phyloP scores from a whole-genome alignment of 2,329 filamentous ascomycete genomes.

The Lithohypha guttulata region DNA sequence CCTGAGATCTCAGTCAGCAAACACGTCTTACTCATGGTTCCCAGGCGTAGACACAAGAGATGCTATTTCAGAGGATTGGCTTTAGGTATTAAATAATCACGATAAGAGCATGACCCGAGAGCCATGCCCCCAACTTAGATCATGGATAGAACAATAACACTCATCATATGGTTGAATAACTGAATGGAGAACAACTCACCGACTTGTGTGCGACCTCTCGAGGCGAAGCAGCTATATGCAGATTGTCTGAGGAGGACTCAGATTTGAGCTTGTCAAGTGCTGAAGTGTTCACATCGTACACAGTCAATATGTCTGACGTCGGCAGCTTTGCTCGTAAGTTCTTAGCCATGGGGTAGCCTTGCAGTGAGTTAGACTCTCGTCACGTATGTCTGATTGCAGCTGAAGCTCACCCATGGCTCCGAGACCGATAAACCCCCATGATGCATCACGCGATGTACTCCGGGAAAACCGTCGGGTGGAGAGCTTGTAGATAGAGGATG shows the following conservation, averaged over 20 bases:
- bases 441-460: conserved; percentile 35
- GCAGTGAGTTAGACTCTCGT: conserved; percentile 9
- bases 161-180: conserved; percentile 35
- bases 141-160: conserved; percentile 49
- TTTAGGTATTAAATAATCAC: conserved; percentile 54
- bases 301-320: conserved; percentile 48
- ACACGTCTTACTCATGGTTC: conserved; percentile 13
- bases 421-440: conserved; percentile 50
- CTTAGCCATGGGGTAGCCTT: conserved; percentile 62
- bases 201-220: conserved; percentile 56
- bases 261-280: conserved; percentile 47
- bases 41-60: too few species aligned
- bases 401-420: conserved; percentile 47
- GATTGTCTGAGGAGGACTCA: conserved; percentile 39
- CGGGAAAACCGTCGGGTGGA: conserved; percentile 34
- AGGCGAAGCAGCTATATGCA: conserved; percentile 47
- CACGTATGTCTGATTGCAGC: conserved; percentile 4
- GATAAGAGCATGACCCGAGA: conserved; percentile 39
- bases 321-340: conserved; percentile 59
- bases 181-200: conserved; percentile 39
- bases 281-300: conserved; percentile 55
- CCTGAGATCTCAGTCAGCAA: conserved; percentile 40
- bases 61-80: conserved; percentile 61
- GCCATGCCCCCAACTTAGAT: conserved; percentile 61
- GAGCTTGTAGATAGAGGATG: not conserved